These are phyloP conservation scores for Mycena galopus DNA, from an alignment of 768 basidiomycete species.

Conservation along the genomic window DNA sequence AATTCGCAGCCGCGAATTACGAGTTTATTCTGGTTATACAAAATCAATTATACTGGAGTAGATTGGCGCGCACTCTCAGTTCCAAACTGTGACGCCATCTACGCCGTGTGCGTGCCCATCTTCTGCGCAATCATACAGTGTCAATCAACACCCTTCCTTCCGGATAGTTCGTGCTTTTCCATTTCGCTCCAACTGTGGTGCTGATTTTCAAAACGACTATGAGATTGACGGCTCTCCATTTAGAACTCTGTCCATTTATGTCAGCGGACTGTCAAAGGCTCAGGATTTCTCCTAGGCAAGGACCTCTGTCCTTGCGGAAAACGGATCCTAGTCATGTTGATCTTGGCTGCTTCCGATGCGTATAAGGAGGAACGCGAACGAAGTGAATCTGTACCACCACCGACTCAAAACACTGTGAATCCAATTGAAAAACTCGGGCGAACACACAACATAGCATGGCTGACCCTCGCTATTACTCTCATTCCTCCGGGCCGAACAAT, in stretches of 20 bases:
- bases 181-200: background rate
- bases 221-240: background rate
- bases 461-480: background rate
- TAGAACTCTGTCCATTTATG: background rate
- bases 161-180: background rate
- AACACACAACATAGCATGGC: background rate
- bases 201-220: background rate
- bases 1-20: background rate
- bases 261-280: background rate
- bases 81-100: too few species aligned
- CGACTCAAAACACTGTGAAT: background rate
- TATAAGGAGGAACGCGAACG: background rate
- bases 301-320: background rate
- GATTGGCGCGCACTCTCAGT: background rate
- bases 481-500: background rate
- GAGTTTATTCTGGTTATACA: too few species aligned
- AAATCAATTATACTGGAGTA: background rate
- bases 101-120: too few species aligned
- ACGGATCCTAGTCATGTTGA: background rate
- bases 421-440: background rate
- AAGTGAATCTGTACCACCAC: background rate
- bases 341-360: background rate
- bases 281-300: background rate
- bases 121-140: too few species aligned
- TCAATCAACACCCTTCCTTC: too few species aligned